Base-by-base conservation (phyloP, 1,139 yeast genomes). In the Blastobotrys elegans region DNA sequence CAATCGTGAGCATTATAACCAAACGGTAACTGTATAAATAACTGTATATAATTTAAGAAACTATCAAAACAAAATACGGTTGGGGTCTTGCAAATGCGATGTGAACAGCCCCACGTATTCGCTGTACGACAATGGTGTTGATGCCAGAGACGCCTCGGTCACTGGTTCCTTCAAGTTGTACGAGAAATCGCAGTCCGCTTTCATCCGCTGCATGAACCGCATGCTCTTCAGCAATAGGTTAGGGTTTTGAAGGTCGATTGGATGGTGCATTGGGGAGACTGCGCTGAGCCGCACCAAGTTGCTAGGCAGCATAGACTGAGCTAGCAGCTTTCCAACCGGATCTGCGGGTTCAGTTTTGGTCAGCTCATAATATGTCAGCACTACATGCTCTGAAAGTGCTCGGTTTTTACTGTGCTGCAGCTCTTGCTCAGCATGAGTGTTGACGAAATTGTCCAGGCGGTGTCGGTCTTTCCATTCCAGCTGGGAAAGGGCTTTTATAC, bases 1-100 rank as follows among this genome's bases (percentile, higher is more conserved):
- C 49, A 16, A 50, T 56, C 18, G 40, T 58, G 26, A 54, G 53
- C 33, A 53, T 57, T 40, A 49, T 51, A 27, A 54, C 57, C 3
- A 46, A 53, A 33, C 51, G 43, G 46, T n/a, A n/a, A 6, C 27
- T 24, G 27, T 24, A 24, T 24, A 24, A 30, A 30, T 13, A 30
- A 30, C 10, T 10, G 16, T 6, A 18, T 14, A 16, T 6, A 33
- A 33, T 4, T 5, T 14, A 33, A 6, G 20, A 33, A 33, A 6
- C 10, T 4, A 16, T 16, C 37, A 16, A 22, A 41, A 18, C 44
- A 44, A 17, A 17, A 42, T 18, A 13, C 13, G n/a, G 21, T 24
- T 27, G 33, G 41, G 33, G 26, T 42, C 46, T 35, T 46, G 35
- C 35, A 43, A 31, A 41, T 43, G 40, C 27, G 13, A 33, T 35